Evolutionary conservation across 2,329 filamentous ascomycete species (phyloP).

Genomic region (Paracoccidioides lutzii): DNA sequence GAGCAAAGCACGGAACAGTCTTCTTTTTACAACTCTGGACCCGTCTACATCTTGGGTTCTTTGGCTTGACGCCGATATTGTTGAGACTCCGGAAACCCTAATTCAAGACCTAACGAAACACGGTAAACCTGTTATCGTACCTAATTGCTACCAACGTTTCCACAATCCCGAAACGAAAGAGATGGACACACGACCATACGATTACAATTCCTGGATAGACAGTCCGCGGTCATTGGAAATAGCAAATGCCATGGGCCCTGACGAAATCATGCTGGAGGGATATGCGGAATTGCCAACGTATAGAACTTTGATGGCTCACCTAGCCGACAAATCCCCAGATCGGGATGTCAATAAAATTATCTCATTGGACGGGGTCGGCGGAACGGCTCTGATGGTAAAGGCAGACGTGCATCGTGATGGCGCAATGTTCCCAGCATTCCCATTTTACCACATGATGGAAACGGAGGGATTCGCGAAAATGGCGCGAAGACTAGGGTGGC

Average conservation of each 20-base stretch:
- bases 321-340: slow-evolving; percentile 45
- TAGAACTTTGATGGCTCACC: slow-evolving; percentile 77
- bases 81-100: slow-evolving; percentile 71
- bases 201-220: slow-evolving; percentile 97
- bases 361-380: slow-evolving; percentile 81
- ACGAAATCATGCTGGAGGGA: slow-evolving; percentile 87
- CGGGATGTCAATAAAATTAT: slow-evolving; percentile 52
- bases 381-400: slow-evolving; percentile 84
- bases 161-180: slow-evolving; percentile 58
- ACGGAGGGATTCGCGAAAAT: slow-evolving; percentile 98
- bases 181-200: slow-evolving; percentile 70
- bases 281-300: slow-evolving; percentile 91
- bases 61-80: slow-evolving; percentile 85
- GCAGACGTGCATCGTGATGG: slow-evolving; percentile 94
- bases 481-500: slow-evolving; percentile 78
- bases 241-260: slow-evolving; percentile 66
- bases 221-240: slow-evolving; percentile 65
- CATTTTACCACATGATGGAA: slow-evolving; percentile 95
- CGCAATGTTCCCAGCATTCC: slow-evolving; percentile 94
- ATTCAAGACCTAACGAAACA: slow-evolving; percentile 85
- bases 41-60: slow-evolving; percentile 89
- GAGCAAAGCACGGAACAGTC: slow-evolving; percentile 83
- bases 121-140: slow-evolving; percentile 81
- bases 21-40: slow-evolving; percentile 88
- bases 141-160: slow-evolving; percentile 90